phyloP scores from a whole-genome alignment of 139 green algal genomes.

The Yamagishiella unicocca region DNA sequence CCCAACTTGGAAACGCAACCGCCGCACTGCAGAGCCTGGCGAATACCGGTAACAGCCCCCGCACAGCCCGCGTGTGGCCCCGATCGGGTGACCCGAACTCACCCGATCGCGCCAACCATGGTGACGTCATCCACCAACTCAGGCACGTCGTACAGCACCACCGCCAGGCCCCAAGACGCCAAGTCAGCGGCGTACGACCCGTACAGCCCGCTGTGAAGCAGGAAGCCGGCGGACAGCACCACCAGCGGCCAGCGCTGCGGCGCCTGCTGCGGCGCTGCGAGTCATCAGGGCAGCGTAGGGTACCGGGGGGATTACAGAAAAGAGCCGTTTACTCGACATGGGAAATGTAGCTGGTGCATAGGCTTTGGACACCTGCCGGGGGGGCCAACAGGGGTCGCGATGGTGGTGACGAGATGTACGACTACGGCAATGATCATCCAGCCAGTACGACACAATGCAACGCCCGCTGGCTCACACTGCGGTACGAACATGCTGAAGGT shows the following conservation, averaged over 20 bases:
- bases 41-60: no score
- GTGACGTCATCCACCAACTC: slow-evolving; percentile 49
- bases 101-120: slow-evolving; percentile 37
- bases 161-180: slow-evolving; percentile 48
- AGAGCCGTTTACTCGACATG: no score
- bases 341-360: no score
- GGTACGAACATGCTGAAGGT: neutral
- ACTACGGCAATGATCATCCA: no score
- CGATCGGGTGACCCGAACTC: neutral
- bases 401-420: no score
- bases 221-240: slow-evolving; percentile 56
- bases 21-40: no score
- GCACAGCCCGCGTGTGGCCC: neutral
- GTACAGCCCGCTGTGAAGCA: slow-evolving; percentile 58
- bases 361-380: no score
- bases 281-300: no score
- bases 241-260: slow-evolving; percentile 33
- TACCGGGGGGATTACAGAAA: no score
- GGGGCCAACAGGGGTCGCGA: no score
- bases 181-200: slow-evolving; percentile 49
- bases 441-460: no score
- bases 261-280: neutral
- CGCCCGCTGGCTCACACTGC: neutral
- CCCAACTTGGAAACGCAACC: no score
- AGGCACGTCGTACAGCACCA: slow-evolving; percentile 54